phyloP scores from a whole-genome alignment of 805 yeast species.

The Clavispora vitiphila region DNA sequence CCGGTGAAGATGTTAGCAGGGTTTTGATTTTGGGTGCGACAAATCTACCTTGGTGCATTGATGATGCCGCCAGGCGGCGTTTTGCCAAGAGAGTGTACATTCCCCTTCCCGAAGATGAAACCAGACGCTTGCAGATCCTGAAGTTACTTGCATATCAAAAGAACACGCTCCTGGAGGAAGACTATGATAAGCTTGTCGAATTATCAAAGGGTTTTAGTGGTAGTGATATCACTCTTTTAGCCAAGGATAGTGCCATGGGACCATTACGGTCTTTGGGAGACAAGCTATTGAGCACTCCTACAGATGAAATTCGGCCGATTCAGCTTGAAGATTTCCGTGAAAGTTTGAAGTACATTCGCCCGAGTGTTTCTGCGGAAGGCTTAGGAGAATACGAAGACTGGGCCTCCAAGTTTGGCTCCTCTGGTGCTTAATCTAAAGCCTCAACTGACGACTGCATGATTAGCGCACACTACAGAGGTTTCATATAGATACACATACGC shows the following conservation, averaged over 20 bases:
- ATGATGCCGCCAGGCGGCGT: constrained; percentile 93
- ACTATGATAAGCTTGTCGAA: constrained; percentile 53
- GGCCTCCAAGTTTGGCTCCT: constrained; percentile 83
- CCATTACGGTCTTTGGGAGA: constrained; percentile 90
- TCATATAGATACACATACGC: neutral
- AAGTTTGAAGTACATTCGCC: constrained; percentile 76
- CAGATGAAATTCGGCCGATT: constrained; percentile 76
- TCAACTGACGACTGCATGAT: too few relatives aligned
- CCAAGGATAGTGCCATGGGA: constrained; percentile 98
- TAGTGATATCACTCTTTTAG: constrained; percentile 85
- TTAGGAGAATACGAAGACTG: constrained; percentile 77
- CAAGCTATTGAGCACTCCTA: constrained; percentile 59
- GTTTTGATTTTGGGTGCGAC: constrained; percentile 93
- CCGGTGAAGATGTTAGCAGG: constrained; percentile 40
- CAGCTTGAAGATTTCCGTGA: constrained; percentile 65
- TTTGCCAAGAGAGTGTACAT: constrained; percentile 90
- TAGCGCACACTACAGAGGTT: too few relatives aligned
- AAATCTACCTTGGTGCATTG: constrained; percentile 94
- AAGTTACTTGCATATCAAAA: constrained; percentile 68
- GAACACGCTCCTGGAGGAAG: constrained; percentile 60
- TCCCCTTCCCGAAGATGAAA: constrained; percentile 86
- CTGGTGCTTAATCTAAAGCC: constrained; percentile 75
- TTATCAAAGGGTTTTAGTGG: constrained; percentile 87
- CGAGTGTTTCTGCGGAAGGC: constrained; percentile 84
- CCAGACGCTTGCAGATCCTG: constrained; percentile 65